Percentiles rank a stretch among this genome's conserved stretches.
Conservation (phyloP, 352 stramenopile genomes). For the Phytopythium delawarense region DNA sequence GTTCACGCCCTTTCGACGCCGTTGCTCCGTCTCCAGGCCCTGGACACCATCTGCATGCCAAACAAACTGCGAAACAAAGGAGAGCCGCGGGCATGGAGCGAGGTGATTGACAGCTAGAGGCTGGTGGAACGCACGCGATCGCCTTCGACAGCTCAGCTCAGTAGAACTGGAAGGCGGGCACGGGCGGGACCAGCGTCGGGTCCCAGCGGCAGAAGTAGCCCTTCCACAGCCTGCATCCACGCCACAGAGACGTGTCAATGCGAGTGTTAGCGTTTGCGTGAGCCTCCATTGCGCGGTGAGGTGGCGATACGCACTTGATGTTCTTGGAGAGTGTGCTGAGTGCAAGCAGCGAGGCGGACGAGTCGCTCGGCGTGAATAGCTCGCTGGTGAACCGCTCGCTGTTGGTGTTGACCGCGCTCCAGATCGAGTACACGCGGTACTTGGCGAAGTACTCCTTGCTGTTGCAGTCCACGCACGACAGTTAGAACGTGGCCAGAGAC, state of each 20-base stretch:
- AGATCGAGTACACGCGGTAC: conserved; percentile 73
- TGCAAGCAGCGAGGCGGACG: conserved; percentile 35
- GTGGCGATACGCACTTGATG: conserved; percentile 63
- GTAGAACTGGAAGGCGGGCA: conserved; percentile 69
- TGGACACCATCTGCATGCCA: neutral
- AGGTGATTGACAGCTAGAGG: neutral
- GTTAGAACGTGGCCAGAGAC: neutral
- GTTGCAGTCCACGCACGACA: neutral
- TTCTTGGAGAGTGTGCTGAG: conserved; percentile 84
- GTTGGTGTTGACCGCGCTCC: conserved; percentile 74
- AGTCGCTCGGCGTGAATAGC: conserved; percentile 45
- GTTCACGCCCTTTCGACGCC: neutral
- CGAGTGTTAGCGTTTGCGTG: neutral
- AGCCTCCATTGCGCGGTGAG: no score
- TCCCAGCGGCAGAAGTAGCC: conserved; percentile 85
- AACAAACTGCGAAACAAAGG: no score
- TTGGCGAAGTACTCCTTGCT: conserved; percentile 81
- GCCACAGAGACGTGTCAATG: neutral
- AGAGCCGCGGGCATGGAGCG: neutral
- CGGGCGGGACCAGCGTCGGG: conserved; percentile 66
- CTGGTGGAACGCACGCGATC: neutral
- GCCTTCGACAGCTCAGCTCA: conserved; percentile 17
- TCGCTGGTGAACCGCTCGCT: conserved; percentile 69
- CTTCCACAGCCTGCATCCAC: conserved; percentile 67
- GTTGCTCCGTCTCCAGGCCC: neutral